phyloP scores from a whole-genome alignment of 2,329 filamentous ascomycete genomes.

The Cercospora nicotianae region DNA sequence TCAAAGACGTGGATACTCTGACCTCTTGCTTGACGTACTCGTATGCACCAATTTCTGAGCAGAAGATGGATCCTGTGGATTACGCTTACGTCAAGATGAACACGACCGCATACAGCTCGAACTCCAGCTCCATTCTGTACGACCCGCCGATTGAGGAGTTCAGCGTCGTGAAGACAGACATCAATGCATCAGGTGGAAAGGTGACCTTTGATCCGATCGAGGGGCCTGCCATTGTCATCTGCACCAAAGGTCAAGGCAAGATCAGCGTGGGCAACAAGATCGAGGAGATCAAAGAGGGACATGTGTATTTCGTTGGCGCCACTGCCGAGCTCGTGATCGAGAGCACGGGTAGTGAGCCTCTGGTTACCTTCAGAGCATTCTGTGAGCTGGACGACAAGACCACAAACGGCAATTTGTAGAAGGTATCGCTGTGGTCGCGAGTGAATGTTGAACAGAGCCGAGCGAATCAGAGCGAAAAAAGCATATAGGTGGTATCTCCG shows the following conservation, averaged over 20 bases:
- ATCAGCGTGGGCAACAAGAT: constrained; percentile 83
- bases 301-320: constrained; percentile 69
- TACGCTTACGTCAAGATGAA: constrained; percentile 87
- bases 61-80: constrained; percentile 84
- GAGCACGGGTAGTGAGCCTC: constrained; percentile 64
- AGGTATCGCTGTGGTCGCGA: neutral
- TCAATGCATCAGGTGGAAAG: constrained; percentile 71
- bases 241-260: constrained; percentile 77
- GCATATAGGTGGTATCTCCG: constrained; percentile 6
- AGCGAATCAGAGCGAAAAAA: neutral
- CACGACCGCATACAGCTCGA: constrained; percentile 74
- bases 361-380: constrained; percentile 78
- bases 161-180: constrained; percentile 76
- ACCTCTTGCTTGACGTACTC: constrained; percentile 92
- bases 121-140: constrained; percentile 73
- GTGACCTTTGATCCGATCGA: constrained; percentile 83
- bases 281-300: constrained; percentile 60
- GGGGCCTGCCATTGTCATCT: constrained; percentile 90
- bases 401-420: constrained; percentile 23
- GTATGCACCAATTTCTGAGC: constrained; percentile 89
- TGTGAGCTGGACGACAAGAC: constrained; percentile 29
- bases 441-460: neutral
- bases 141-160: constrained; percentile 98
- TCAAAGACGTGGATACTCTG: constrained; percentile 90
- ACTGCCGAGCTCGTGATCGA: constrained; percentile 81